Evolutionary conservation across 2,329 filamentous ascomycete genomes (phyloP).

Genomic region (Botrytis fragariae): DNA sequence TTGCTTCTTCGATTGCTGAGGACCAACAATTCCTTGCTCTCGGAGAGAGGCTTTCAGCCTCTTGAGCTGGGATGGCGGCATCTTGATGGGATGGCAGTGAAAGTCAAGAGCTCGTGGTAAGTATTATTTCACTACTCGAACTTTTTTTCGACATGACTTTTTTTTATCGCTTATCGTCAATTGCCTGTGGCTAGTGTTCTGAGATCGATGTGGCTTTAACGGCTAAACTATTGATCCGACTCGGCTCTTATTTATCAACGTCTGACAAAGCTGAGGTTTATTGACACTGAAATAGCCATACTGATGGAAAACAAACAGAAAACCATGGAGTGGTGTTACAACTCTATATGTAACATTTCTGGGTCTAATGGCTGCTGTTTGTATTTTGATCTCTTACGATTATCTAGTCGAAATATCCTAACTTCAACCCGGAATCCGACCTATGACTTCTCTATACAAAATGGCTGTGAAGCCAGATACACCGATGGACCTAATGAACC

Average conservation of each 20-base stretch:
- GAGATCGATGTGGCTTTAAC: background rate
- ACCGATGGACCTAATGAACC: background rate
- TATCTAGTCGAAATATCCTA: background rate
- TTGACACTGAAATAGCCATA: background rate
- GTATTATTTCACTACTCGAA: background rate
- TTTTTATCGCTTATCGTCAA: constrained; percentile 15
- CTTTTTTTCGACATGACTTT: constrained; percentile 12
- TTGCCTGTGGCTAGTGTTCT: background rate
- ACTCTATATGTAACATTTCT: background rate
- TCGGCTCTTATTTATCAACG: background rate
- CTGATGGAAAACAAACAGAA: background rate
- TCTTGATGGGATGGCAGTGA: constrained; percentile 42
- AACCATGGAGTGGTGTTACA: background rate
- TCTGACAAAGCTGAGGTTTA: background rate
- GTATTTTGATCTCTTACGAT: rapidly evolving
- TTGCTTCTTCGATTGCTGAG: constrained; percentile 94
- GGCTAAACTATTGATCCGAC: background rate
- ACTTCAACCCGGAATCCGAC: background rate
- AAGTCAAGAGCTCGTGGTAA: background rate
- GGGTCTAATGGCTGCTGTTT: background rate
- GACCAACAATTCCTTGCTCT: constrained; percentile 85
- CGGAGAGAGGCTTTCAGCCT: constrained; percentile 86
- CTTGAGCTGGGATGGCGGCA: constrained; percentile 96
- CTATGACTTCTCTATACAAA: background rate
- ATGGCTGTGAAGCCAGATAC: background rate